Evolutionary conservation across 805 yeast species (phyloP).

Genomic region (Kuraishia floccosa): DNA sequence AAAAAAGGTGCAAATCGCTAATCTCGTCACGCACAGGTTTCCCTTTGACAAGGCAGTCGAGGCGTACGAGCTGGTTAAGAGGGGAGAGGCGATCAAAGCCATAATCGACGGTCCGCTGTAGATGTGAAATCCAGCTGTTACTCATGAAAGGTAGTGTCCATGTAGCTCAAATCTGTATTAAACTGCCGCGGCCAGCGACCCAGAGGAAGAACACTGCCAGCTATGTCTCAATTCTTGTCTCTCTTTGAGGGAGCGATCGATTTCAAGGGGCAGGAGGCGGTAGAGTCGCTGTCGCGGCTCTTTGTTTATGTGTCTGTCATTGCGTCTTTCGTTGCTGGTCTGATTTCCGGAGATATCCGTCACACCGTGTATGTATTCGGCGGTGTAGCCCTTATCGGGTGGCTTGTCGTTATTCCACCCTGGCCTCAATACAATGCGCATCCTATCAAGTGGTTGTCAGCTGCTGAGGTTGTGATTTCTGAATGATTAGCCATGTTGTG

Average conservation of each 20-base stretch:
- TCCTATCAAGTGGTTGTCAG: no score
- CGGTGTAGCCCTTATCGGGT: no score
- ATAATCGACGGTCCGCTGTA: slow-evolving; percentile 70
- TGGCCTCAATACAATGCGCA: no score
- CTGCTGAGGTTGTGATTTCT: no score
- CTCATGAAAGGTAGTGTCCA: not conserved
- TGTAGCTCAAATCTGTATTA: not conserved
- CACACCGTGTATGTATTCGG: no score
- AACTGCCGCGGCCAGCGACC: not conserved
- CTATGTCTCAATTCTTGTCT: not conserved
- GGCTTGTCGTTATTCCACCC: no score
- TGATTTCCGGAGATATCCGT: no score
- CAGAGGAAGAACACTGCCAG: not conserved
- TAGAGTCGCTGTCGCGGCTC: no score
- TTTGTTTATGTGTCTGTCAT: no score
- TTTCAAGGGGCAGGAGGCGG: slow-evolving; percentile 40
- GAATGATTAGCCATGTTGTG: no score
- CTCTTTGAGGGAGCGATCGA: slow-evolving; percentile 28
- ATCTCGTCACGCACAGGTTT: slow-evolving; percentile 65
- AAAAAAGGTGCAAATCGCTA: slow-evolving; percentile 56
- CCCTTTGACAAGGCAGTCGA: slow-evolving; percentile 60
- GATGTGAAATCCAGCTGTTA: slow-evolving; percentile 1
- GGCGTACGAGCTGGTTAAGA: slow-evolving; percentile 63
- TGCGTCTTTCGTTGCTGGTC: no score
- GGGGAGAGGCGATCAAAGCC: slow-evolving; percentile 66